phyloP scores from a whole-genome alignment of 2,329 filamentous ascomycete genomes.

The Calonectria honghensis region DNA sequence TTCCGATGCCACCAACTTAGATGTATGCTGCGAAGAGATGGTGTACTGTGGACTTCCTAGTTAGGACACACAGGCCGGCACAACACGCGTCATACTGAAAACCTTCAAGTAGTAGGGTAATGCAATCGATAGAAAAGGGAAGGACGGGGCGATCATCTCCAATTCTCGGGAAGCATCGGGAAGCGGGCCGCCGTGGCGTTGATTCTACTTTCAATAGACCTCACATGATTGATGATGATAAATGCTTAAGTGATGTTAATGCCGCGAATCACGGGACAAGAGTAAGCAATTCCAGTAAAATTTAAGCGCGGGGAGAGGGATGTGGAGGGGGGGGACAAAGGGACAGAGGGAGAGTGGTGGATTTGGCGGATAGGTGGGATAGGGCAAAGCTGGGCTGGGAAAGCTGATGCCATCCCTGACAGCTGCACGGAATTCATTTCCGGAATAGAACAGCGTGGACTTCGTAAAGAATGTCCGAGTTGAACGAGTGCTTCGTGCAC shows the following conservation, averaged over 20 bases:
- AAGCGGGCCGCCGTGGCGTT: conserved; percentile 15
- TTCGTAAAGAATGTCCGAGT: background rate
- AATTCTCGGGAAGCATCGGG: conserved; percentile 7
- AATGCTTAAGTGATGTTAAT: conserved; percentile 1
- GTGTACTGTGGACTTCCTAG: conserved; percentile 12
- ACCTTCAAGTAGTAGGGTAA: background rate
- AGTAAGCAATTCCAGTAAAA: conserved; percentile 19
- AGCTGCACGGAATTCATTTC: background rate
- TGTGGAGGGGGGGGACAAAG: conserved; percentile 12
- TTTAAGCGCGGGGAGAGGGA: conserved; percentile 37
- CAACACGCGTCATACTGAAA: background rate
- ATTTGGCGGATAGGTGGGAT: background rate
- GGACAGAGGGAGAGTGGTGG: background rate
- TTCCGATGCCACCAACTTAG: conserved; percentile 4
- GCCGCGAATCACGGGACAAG: conserved; percentile 25
- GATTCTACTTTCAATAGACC: background rate
- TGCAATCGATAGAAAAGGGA: conserved; percentile 1
- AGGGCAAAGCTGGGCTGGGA: conserved; percentile 27
- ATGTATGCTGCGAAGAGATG: background rate
- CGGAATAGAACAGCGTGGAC: background rate
- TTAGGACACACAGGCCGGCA: background rate
- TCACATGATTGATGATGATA: conserved; percentile 32
- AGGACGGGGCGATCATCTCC: conserved; percentile 9
- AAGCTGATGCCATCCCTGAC: background rate
- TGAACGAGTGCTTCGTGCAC: background rate